These are phyloP conservation scores for Leishmania guyanensis DNA, from an alignment of 208 protist species.

Conservation along the genomic window DNA sequence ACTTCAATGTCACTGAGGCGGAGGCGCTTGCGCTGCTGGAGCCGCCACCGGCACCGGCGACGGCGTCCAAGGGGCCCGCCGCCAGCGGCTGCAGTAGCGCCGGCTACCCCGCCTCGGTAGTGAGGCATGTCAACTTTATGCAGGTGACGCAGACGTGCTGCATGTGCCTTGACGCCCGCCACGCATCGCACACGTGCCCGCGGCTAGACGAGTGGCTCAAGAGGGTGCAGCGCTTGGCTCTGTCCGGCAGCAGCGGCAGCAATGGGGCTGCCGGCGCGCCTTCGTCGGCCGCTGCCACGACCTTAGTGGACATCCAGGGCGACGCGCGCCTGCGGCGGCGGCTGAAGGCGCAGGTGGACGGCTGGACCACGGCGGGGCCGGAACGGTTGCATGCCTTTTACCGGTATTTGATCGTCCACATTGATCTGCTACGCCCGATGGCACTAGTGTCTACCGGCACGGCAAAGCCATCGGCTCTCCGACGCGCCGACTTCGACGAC, in stretches of 20 bases:
- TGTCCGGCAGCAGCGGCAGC: not conserved
- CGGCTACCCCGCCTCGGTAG: not conserved
- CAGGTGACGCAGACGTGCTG: conserved; percentile 88
- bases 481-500: conserved; percentile 28
- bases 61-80: not conserved
- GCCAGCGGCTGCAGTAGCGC: not conserved
- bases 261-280: not conserved
- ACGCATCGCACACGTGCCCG: conserved; percentile 80
- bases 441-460: not conserved
- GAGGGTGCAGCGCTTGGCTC: conserved; percentile 40
- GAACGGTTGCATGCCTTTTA: conserved; percentile 84
- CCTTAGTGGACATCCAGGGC: conserved; percentile 15
- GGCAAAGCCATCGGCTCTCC: not conserved
- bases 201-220: conserved; percentile 61
- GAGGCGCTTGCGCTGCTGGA: conserved; percentile 63
- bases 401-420: conserved; percentile 65
- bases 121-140: conserved; percentile 60
- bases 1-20: conserved; percentile 74
- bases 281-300: not conserved
- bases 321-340: conserved; percentile 31
- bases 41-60: not conserved
- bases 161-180: conserved; percentile 87
- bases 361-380: conserved; percentile 80
- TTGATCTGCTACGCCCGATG: conserved; percentile 38
- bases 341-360: conserved; percentile 76